Base-by-base conservation (phyloP, 352 stramenopile genomes). In the Pseudoperonospora humuli region DNA sequence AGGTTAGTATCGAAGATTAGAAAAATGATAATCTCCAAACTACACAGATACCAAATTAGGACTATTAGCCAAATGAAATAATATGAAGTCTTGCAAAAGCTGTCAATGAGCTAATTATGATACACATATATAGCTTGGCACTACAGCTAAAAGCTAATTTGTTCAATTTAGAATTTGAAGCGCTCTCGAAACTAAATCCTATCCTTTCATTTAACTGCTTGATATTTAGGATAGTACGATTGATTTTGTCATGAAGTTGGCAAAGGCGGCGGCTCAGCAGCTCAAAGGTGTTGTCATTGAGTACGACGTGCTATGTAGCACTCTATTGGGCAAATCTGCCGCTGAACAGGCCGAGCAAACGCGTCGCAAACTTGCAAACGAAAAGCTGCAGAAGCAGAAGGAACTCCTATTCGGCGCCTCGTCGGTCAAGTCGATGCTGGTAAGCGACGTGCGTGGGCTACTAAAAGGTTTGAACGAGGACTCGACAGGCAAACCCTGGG, bases 301-400 rank as follows among this genome's bases (percentile, higher is more conserved):
- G 61, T 88, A 86, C 46, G 76, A 88, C 39, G 76, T 81, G 42
- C 54, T 88, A 29, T 88, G 74, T 58, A 73, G 70, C 56, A 84
- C 76, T 29, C 57, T 84, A 31, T 46, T 87, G 37, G 75, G 73
- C 1, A 61, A 57, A 11, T 72, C 59, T n/a, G 45, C 45, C 2
- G 45, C 49, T 0, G 57, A 74, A 35, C 60, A 78, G 31, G 59
- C 50, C 1, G 57, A 54, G 19, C 43, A 70, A 43, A 39, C 57
- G 53, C 66, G 50, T 7, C 52, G 31, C 23, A 57, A 61, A 18
- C 8, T 64, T 2, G 54, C 45, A 15, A 27, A 43, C 1, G 61
- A 46, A 10, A 52, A 45, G 13, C 25, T 34, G 19, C 29, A 29
- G 1, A 35, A 67, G 34, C 44, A 60, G 40, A 37, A 43, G 35